Evolutionary conservation across 2,329 filamentous ascomycete species (phyloP), one percentile per base, ranked within the genome.

Genomic region (Clathrospora elynae): DNA sequence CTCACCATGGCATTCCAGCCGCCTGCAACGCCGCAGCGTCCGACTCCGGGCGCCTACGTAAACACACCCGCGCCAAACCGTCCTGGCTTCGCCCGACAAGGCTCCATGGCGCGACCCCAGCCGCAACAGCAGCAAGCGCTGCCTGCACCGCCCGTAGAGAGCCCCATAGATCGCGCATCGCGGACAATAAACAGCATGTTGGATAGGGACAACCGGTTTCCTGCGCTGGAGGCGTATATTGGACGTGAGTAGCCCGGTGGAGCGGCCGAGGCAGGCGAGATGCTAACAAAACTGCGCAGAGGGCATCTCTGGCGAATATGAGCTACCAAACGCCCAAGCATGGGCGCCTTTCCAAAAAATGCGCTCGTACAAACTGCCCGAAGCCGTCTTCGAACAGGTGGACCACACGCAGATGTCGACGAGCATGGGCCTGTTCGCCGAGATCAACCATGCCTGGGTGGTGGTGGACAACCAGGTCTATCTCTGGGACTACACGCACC

Each of bases 391-490:
- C 64, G 87, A 95, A 59, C 90, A 96, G 66, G 92, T 95, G 70
- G 95, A 99, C 59, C 79, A 83, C 36, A 87, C 88, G 44, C 85
- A 95, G 65, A 84, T 96, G 16, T 86, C 87, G 46, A 96, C 91
- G n/a, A 82, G 84, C 62, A 95, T 99, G 87, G 95, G 95, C 7
- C 77, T 99, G 22, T 97, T 99, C 70, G 88, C 93, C 12, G 88
- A 95, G 71, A 80, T 99, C 62, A 91, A 92, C 62, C 90, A 97
- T 71, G 93, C 92, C 19, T 99, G 91, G 88, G 88, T 96, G 41
- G 84, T 88, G 16, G 93, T 99, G 66, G 93, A 99, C 74, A 96
- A 95, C 73, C 88, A 89, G 50, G 78, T 99, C 30, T 99, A 96
- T 67, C 78, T 99, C 11, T 99, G 95, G 95, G 92, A 99, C 72